Evolutionary conservation across 805 yeast species (phyloP), one percentile per base, ranked within the genome.

Genomic region (Vanderwaltozyma yarrowii): DNA sequence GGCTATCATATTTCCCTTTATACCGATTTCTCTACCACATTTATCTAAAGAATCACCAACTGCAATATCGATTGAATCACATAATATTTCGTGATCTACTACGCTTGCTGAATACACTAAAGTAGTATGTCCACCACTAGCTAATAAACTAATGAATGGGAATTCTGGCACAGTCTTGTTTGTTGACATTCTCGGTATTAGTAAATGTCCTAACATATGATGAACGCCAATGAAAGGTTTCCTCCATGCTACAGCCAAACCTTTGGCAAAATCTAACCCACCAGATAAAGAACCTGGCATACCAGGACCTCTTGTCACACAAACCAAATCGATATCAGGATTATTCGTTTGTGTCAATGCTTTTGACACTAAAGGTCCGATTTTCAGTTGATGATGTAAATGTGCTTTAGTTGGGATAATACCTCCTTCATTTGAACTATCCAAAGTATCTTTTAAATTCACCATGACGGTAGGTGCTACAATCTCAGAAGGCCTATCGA

Each of bases 231-330:
- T 65, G 15, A 85, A 51, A 0, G 96, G 96, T 6, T 66, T 71
- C 12, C 71, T 58, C 80, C 86, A 81, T 0, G 88, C 96, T 0
- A 81, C 62, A 1, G 87, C 65, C 11, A 92, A 63, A 0, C 97
- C 98, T 50, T 85, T 81, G 0, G 94, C 95, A 30, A 85, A 61
- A 51, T 83, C 92, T 18, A 82, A 65, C 1, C 96, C 94, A 0
- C 85, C 80, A 9, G 85, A 71, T 12, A 92, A 65, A 0, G 94
- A 80, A 0, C 96, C 96, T 8, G 78, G 73, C 96, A 92, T 86
- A 0, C 98, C 98, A 0, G 98, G 98, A 0, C 98, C 98, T 46
- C 95, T 65, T 0, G 98, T 92, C 4, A 80, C 95, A 57, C 95
- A 82, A 1, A 92, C 71, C 33, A 92, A 54, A 54, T 84, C 95